Evolutionary conservation across 208 protist genomes (phyloP).

Genomic region (Trypanosoma avium): DNA sequence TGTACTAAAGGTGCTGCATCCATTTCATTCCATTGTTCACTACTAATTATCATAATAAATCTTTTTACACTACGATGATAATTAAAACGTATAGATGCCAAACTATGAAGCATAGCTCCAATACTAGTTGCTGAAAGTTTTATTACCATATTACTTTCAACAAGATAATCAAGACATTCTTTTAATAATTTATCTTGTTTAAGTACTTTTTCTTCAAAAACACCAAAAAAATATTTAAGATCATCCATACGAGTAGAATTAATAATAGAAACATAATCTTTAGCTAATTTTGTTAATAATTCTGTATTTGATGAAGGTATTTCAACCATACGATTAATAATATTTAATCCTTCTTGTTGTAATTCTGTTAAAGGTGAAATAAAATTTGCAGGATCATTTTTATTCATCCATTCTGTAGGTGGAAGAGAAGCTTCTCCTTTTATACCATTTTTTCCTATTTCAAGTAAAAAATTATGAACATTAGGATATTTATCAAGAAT

Average conservation of each 20-base stretch:
- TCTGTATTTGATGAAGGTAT: constrained; percentile 56
- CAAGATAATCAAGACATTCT: constrained; percentile 60
- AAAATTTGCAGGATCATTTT: constrained; percentile 68
- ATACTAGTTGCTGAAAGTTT: constrained; percentile 65
- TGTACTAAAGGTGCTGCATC: constrained; percentile 71
- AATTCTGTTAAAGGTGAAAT: constrained; percentile 50
- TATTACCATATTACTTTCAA: constrained; percentile 37
- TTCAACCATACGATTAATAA: constrained; percentile 68
- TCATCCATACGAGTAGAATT: constrained; percentile 72
- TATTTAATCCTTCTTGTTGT: constrained; percentile 61
- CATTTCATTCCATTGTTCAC: constrained; percentile 83
- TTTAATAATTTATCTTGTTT: constrained; percentile 84
- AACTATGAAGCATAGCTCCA: constrained; percentile 69
- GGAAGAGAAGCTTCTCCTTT: constrained; percentile 42
- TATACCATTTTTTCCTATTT: constrained; percentile 35
- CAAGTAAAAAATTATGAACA: constrained; percentile 48
- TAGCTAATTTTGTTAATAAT: constrained; percentile 40
- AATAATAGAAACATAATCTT: constrained; percentile 58
- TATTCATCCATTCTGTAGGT: constrained; percentile 75
- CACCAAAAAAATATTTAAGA: constrained; percentile 82
- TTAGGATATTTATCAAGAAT: constrained; percentile 44
- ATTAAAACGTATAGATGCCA: constrained; percentile 69
- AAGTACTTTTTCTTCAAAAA: constrained; percentile 83
- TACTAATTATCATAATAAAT: constrained; percentile 55
- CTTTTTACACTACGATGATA: constrained; percentile 69